These are phyloP conservation scores for Curvularia sp. DNA, from an alignment of 2,329 filamentous ascomycete genomes.

Conservation along the genomic window DNA sequence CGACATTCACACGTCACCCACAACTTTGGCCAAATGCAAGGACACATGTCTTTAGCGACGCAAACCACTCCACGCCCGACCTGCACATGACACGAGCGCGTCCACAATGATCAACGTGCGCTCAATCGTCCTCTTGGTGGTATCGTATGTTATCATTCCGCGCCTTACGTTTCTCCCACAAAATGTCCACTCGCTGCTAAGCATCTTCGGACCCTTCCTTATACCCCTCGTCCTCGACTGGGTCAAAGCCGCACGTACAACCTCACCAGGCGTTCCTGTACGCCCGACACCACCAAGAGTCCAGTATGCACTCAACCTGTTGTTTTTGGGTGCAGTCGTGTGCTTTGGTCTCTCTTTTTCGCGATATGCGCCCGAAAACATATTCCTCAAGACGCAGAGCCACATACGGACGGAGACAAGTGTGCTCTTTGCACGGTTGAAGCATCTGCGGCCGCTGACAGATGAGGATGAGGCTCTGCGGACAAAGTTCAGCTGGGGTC, in stretches of 20 bases:
- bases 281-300: slow-evolving; percentile 63
- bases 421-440: slow-evolving; percentile 80
- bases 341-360: slow-evolving; percentile 71
- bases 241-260: slow-evolving; percentile 64
- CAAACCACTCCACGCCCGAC: slow-evolving; percentile 4
- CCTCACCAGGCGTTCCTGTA: slow-evolving; percentile 57
- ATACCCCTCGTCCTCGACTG: slow-evolving; percentile 70
- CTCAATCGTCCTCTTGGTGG: slow-evolving; percentile 40
- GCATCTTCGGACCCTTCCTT: slow-evolving; percentile 72
- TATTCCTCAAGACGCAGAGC: slow-evolving; percentile 79
- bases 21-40: slow-evolving; percentile 13
- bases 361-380: slow-evolving; percentile 74
- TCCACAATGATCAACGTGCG: slow-evolving; percentile 45
- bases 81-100: slow-evolving; percentile 18
- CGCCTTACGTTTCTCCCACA: slow-evolving; percentile 48
- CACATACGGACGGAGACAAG: slow-evolving; percentile 86
- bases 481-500: slow-evolving; percentile 64
- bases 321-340: slow-evolving; percentile 62
- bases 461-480: slow-evolving; percentile 69
- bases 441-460: slow-evolving; percentile 65
- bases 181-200: slow-evolving; percentile 48
- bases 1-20: slow-evolving; percentile 18
- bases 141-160: slow-evolving; percentile 49
- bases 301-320: slow-evolving; percentile 65
- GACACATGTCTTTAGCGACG: slow-evolving; percentile 20